Base-by-base conservation (phyloP, 1,139 yeast genomes). In the Debaryomyces sp. region DNA sequence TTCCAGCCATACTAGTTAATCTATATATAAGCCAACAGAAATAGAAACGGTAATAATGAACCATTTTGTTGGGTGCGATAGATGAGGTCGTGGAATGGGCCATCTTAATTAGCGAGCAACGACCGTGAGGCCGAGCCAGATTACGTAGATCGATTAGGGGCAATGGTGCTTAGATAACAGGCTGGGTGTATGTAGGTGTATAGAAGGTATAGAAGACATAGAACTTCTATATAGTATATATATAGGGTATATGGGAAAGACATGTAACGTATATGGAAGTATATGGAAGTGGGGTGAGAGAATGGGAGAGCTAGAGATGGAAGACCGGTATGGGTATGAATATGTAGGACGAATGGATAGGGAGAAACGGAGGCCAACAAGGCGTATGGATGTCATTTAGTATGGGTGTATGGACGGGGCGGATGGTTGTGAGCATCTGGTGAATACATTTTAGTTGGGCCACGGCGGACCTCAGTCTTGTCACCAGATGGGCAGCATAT, bases 21-120 rank as follows among this genome's bases (percentile, higher is more conserved):
- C n/a, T 35, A 35, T 35, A 35, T 35, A 21, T 35, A 35, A 35
- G 38, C 38, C 38, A 35, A 35, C 38, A 35, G 38, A 35, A 35
- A 21, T n/a, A 35, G 38, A 35, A 35, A 35, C 22, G 26, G 12
- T 35, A 35, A 21, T 35, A 9, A n/a, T 21, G 15, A 7, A 12
- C 21, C 10, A 17, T 35, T 35, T 35, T 35, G 38, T 35, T 35
- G 38, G 38, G 38, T 35, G 35, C 35, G 13, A 32, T 22, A n/a
- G 38, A 35, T 21, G 23, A 18, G 38, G 38, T 35, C 38, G 38
- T 35, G 38, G 35, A 17, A 18, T 15, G 4, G 27, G 38, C 38
- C 15, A 21, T 35, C 38, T 27, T 27, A 5, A 27, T 27, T 12
- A 5, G 13, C 13, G 30, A 27, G 30, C 30, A 27, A 12, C n/a